Conservation (phyloP, 208 protist genomes). For the Leishmania amazonensis region DNA sequence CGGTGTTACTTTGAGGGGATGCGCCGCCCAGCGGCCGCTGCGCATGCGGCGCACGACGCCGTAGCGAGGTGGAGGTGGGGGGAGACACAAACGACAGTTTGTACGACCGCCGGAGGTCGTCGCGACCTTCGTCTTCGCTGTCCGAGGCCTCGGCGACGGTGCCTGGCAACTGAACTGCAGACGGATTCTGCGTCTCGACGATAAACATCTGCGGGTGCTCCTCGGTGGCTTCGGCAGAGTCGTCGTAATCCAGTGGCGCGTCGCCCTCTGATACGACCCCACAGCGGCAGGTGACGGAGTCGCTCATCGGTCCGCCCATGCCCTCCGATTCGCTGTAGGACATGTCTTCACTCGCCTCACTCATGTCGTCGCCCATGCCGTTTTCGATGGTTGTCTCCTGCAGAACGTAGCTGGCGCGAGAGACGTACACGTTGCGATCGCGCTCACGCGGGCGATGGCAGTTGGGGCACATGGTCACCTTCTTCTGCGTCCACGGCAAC, state of each 20-base stretch:
- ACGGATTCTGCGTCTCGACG: slow-evolving; percentile 31
- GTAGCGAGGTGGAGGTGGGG: slow-evolving; percentile 24
- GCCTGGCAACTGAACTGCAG: slow-evolving; percentile 14
- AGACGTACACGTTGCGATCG: slow-evolving; percentile 23
- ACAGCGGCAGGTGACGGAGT: slow-evolving; percentile 34
- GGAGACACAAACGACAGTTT: slow-evolving; percentile 37
- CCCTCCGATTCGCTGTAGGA: slow-evolving; percentile 17
- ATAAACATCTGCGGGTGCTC: slow-evolving; percentile 32
- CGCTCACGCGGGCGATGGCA: slow-evolving; percentile 43
- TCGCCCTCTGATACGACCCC: slow-evolving; percentile 4
- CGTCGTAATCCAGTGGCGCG: neutral
- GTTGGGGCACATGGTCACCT: slow-evolving; percentile 50
- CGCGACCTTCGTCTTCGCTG: slow-evolving; percentile 22
- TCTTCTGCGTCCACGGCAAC: slow-evolving; percentile 51
- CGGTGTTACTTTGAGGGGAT: neutral
- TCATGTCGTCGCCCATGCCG: slow-evolving; percentile 30
- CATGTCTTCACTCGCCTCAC: slow-evolving; percentile 17
- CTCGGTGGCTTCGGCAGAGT: slow-evolving; percentile 4
- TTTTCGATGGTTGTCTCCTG: slow-evolving; percentile 7
- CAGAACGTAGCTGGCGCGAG: slow-evolving; percentile 18
- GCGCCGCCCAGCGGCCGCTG: neutral
- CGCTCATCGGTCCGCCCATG: neutral
- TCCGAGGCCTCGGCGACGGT: slow-evolving; percentile 33
- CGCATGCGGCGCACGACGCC: slow-evolving; percentile 12
- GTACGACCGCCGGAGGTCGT: slow-evolving; percentile 17